Evolutionary conservation across 106 monocot genomes (phyloP).

Genomic region (Cymbidium sinense): DNA sequence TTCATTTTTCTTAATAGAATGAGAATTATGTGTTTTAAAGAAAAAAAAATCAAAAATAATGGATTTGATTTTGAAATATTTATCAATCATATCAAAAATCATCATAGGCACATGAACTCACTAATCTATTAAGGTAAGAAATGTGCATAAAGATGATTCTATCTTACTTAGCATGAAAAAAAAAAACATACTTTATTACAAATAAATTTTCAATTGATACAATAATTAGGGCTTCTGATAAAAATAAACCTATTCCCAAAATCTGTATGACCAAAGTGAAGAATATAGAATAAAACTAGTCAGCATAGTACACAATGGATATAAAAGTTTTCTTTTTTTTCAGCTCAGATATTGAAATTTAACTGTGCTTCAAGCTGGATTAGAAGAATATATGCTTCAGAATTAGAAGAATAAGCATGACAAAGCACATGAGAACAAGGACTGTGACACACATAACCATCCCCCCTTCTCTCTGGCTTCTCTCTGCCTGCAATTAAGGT

Average conservation of each 20-base stretch:
- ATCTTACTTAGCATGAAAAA: neutral
- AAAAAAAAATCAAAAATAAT: too few relatives aligned
- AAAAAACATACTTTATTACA: neutral
- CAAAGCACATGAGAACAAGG: constrained; percentile 5
- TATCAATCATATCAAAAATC: too few relatives aligned
- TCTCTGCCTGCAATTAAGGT: constrained; percentile 2
- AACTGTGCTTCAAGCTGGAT: neutral
- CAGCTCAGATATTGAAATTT: neutral
- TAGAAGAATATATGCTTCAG: constrained; percentile 7
- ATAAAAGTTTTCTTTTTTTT: neutral
- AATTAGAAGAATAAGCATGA: constrained; percentile 5
- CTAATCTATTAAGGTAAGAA: too few relatives aligned
- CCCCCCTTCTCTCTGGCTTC: constrained; percentile 6
- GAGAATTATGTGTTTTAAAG: too few relatives aligned
- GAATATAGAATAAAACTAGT: neutral
- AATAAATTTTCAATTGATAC: neutral
- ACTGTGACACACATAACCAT: constrained; percentile 10
- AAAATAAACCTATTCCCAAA: neutral
- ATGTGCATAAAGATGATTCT: neutral
- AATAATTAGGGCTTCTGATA: neutral
- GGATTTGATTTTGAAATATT: too few relatives aligned
- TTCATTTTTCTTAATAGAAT: too few relatives aligned
- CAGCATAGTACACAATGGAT: neutral
- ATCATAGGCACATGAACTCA: too few relatives aligned
- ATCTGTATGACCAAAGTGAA: neutral